Evolutionary conservation across 495 filamentous ascomycete species (phyloP), one percentile per base, ranked within the genome.

Genomic region (Neurospora intermedia): DNA sequence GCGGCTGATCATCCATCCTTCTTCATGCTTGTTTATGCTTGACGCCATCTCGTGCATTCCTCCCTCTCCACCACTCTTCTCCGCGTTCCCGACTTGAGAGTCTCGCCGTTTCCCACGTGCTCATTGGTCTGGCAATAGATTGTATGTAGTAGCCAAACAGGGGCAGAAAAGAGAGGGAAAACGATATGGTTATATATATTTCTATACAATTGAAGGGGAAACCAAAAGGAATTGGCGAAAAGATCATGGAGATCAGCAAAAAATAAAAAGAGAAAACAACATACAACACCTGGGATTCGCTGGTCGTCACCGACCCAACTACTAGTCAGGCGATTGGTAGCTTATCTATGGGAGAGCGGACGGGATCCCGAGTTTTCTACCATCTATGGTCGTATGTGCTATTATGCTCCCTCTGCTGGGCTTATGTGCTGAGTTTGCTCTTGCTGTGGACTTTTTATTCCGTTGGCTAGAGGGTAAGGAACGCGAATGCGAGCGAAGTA

Each of bases 261-360:
- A 13, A 11, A 10, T 40, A 1, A 9, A 73, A 75, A 40, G 9
- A 40, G 9, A 62, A 71, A 71, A 72, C 1, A 69, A 76, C 71
- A 76, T 78, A 75, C 75, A 78, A 76, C 76, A 74, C 76, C 76
- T 59, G 75, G 76, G 71, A 78, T 76, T 76, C 76, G 70, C 76
- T 76, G 71, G 71, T 85, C 79, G 81, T 84, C 84, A 84, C 81
- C 82, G 78, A 85, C 82, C 81, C 79, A 31, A 27, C 27, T 27
- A 27, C 27, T 27, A 27, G 27, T 27, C 27, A 27, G 27, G 27
- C 27, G 27, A 27, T 27, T 27, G 27, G 27, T 27, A 27, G 27
- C 27, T 27, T 27, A 27, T 27, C 27, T 27, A 27, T 27, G 27
- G 27, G 27, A 27, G 27, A 27, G 27, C 27, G 27, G 27, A 27